Percentiles rank a stretch among this genome's conserved stretches.
These are phyloP conservation scores for Iberis pinnata DNA, from an alignment of 345 rosid species.

Conservation along the genomic window DNA sequence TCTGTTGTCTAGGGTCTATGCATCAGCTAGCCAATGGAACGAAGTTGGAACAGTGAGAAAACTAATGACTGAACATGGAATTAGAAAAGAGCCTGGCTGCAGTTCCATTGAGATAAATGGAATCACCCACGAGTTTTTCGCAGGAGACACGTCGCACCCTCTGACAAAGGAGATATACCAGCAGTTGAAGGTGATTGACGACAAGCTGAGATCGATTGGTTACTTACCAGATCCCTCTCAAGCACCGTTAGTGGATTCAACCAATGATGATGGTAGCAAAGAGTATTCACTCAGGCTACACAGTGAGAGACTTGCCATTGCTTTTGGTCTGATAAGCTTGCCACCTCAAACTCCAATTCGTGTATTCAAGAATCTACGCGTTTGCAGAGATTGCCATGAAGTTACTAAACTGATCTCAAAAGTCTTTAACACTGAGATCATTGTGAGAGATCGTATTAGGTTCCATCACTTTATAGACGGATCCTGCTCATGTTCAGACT, in stretches of 20 bases:
- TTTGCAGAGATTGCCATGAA: constrained; percentile 54
- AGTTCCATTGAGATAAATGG: constrained; percentile 73
- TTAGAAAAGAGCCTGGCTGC: constrained; percentile 77
- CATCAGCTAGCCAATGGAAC: constrained; percentile 67
- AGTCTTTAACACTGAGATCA: constrained; percentile 53
- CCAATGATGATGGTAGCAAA: constrained; percentile 34
- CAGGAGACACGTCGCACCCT: constrained; percentile 79
- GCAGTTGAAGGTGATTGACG: constrained; percentile 48
- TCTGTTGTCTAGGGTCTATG: constrained; percentile 65
- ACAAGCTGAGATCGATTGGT: constrained; percentile 37
- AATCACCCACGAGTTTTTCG: constrained; percentile 59
- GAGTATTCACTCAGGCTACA: constrained; percentile 50
- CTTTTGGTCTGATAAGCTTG: constrained; percentile 56
- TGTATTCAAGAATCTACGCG: constrained; percentile 66
- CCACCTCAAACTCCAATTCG: constrained; percentile 57
- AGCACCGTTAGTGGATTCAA: constrained; percentile 45
- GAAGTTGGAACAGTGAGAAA: constrained; percentile 65
- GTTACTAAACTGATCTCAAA: constrained; percentile 54
- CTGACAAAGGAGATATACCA: constrained; percentile 48
- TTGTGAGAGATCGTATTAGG: constrained; percentile 65
- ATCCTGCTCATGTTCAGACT: constrained; percentile 64
- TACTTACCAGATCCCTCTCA: constrained; percentile 51
- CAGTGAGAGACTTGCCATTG: constrained; percentile 80
- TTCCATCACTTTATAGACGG: constrained; percentile 77
- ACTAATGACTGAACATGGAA: constrained; percentile 58